Base-by-base conservation (phyloP, 148 eudicot genomes). In the Amaranthus palmeri region DNA sequence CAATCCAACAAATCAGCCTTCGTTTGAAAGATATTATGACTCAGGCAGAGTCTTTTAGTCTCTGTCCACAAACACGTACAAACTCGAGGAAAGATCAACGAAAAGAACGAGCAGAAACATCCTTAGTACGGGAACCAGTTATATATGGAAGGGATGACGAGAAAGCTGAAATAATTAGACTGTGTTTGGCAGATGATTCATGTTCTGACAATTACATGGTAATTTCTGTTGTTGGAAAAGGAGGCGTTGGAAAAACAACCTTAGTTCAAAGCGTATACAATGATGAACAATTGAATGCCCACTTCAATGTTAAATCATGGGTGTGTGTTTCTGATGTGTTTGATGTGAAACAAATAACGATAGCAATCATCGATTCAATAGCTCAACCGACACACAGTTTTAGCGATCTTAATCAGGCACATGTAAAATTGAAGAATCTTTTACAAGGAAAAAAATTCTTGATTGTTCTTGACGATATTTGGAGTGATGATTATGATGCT, bases 391-490 rank as follows among this genome's bases (percentile, higher is more conserved):
- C 3, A 6, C 10, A 6, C 5, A 10, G 0, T 0, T 71, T 18
- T 50, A 49, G 18, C 13, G 13, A 11, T 49, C 7, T 71, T 8
- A 6, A 71, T 47, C 10, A 58, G n/a, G 64, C 74, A 45, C 55
- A 59, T 4, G 15, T 17, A n/a, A 47, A 56, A 3, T 71, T 71
- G 54, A 7, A 10, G 7, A 5, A 47, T 57, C 45, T 49, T 42
- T 0, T 71, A 0, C 46, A 5, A 18, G 45, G 42, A 44, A 58
- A 49, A 36, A 44, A n/a, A 8, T 48, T 71, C 63, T 59, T 71
- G 10, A 46, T 71, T 58, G 74, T 71, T 59, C 74, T 71, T 47
- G 74, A 71, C 47, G 74, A 60, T 58, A 10, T 71, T 8, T 71
- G 74, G 74, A 71, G 44, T 5, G 42, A 46, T 0, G 12, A 60